Evolutionary conservation across 1,284 basidiomycete species (phyloP), one percentile per base, ranked within the genome.

Genomic region (Papiliotrema flavescens): DNA sequence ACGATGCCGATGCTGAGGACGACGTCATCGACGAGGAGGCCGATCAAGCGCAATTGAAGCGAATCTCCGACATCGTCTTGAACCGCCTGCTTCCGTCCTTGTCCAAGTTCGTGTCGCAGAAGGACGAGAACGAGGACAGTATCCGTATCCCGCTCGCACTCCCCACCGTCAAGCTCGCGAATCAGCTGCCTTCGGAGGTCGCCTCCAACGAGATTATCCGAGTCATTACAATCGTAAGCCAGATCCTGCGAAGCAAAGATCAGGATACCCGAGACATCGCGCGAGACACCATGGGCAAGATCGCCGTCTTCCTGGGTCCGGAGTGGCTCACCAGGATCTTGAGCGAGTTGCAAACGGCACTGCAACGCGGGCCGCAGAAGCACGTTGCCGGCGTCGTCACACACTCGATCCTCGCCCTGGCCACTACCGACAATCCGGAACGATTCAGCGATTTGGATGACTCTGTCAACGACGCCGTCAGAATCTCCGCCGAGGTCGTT

Each of bases 241-340:
- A 96, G 67, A 87, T 91, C 43, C 80, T 98, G 53, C 87, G 91
- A 13, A 93, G 90, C 76, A 90, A 87, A 69, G 92, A 93, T 22
- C 93, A 96, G 71, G 93, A 97, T 64, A 94, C 92, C 0, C 83
- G 96, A 54, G 93, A 98, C 67, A 81, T 95, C 37, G 84, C 87
- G 2, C 83, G 92, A 14, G 89, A 92, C 53, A 89, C 91, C 0
- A 77, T 97, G 6, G 86, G 85, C 70, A 89, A 88, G 55, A 92
- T 98, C 50, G 85, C 85, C 2, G 80, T 87, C 28, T 81, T 81
- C 24, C 78, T 96, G 5, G 93, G 91, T 0, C 83, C 88, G 0
- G 72, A 79, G 1, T 90, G 89, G 71, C 83, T 98, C 3, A 81
- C 86, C 0, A 74, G 84, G 22, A 80, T 91, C 24, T 76, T 98